Conservation (phyloP, 139 green algal species). For the Ostreobium quekettii region DNA sequence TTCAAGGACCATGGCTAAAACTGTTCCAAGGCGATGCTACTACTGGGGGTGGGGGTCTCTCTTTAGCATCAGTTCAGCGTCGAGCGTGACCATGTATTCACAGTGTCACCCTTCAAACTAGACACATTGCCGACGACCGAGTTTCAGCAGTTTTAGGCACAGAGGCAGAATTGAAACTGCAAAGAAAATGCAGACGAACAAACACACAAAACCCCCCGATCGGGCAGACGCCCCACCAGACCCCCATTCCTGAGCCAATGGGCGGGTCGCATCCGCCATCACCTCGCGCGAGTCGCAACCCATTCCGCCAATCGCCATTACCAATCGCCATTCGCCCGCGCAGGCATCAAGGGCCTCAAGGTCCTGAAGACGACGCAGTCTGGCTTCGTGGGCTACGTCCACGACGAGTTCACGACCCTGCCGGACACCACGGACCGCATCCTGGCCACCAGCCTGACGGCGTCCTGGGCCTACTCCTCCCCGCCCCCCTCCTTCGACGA, state of each 20-base stretch:
- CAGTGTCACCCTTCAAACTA: too few species aligned
- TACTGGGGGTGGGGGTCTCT: too few species aligned
- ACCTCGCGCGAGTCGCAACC: not conserved
- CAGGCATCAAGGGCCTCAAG: slow-evolving; percentile 50
- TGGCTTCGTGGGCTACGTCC: slow-evolving; percentile 82
- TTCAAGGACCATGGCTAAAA: too few species aligned
- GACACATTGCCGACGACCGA: too few species aligned
- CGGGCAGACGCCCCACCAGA: not conserved
- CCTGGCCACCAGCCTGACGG: slow-evolving; percentile 72
- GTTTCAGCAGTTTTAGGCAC: not conserved
- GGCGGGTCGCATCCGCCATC: not conserved
- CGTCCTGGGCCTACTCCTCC: slow-evolving; percentile 67
- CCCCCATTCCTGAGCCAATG: slow-evolving; percentile 4
- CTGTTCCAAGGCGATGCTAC: too few species aligned
- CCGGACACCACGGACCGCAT: slow-evolving; percentile 78
- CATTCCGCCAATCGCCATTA: not conserved
- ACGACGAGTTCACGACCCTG: slow-evolving; percentile 85
- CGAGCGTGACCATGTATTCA: too few species aligned
- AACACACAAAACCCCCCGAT: not conserved
- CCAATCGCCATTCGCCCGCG: not conserved
- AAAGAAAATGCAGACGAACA: not conserved
- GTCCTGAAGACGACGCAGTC: slow-evolving; percentile 90
- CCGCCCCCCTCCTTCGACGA: slow-evolving; percentile 39
- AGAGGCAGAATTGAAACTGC: not conserved
- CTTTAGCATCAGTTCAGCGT: too few species aligned